These are phyloP conservation scores for Xylaria acuta DNA, from an alignment of 495 filamentous ascomycete genomes.

Conservation along the genomic window DNA sequence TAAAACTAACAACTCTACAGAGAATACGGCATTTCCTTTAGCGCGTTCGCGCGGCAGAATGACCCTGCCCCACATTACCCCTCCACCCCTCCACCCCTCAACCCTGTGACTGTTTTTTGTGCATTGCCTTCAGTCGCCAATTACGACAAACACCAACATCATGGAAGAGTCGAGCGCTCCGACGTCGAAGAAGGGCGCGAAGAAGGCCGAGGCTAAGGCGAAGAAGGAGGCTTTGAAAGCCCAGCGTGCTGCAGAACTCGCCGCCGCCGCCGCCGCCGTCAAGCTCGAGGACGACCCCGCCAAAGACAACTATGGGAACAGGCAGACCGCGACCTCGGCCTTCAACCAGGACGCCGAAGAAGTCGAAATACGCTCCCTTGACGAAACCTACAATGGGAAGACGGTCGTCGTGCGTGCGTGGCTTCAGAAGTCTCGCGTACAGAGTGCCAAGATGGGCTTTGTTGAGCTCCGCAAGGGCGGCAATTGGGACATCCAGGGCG, in stretches of 20 bases:
- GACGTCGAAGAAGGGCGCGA: not conserved
- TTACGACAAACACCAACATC: not conserved
- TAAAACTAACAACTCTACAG: too few species aligned
- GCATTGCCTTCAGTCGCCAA: not conserved
- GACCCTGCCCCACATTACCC: not conserved
- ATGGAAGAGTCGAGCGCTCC: not conserved
- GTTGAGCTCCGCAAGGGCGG: conserved; percentile 11
- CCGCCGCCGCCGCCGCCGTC: not conserved
- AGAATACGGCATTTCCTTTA: too few species aligned
- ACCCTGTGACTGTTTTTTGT: not conserved
- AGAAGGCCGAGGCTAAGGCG: not conserved
- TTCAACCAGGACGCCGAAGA: not conserved
- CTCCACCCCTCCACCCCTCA: not conserved
- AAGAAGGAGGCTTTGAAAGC: not conserved
- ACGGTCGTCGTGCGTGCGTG: not conserved
- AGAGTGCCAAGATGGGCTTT: not conserved
- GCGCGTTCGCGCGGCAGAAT: not conserved
- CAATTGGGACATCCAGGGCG: not conserved
- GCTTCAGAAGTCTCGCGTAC: not conserved
- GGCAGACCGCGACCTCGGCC: not conserved
- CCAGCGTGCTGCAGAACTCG: not conserved
- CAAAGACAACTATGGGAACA: not conserved
- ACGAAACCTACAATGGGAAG: not conserved
- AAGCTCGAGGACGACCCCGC: not conserved
- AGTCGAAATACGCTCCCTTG: not conserved